A percentile compares a stretch with the other conserved stretches of the same genome.
These are phyloP conservation scores for Phaffomyces thermotolerans DNA, from an alignment of 805 yeast species.

Conservation along the genomic window DNA sequence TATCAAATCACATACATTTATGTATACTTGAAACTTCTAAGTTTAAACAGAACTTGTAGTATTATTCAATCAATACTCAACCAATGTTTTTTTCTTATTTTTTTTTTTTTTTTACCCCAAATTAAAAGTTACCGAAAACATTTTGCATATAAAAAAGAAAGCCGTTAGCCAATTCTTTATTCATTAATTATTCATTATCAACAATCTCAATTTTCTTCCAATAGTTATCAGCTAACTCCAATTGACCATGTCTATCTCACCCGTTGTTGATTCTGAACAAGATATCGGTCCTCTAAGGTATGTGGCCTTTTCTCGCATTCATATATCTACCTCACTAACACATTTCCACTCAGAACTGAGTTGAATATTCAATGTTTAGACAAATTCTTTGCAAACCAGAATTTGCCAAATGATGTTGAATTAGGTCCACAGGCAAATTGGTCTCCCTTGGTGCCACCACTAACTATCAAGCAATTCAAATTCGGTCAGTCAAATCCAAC, in stretches of 20 bases:
- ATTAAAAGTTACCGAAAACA: constrained; percentile 1
- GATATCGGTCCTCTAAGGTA: constrained; percentile 22
- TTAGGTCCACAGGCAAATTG: constrained; percentile 15
- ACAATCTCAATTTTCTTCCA: neutral
- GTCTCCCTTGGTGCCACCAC: constrained; percentile 24
- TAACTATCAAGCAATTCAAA: constrained; percentile 42
- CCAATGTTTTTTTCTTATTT: too few relatives aligned
- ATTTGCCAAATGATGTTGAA: constrained; percentile 8
- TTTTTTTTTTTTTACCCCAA: neutral
- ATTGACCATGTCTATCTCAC: neutral
- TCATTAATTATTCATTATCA: too few relatives aligned
- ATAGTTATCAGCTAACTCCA: neutral
- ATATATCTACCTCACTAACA: neutral
- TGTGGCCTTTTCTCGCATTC: neutral
- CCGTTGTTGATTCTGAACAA: constrained; percentile 21
- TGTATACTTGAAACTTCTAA: too few relatives aligned
- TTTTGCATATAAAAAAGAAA: neutral
- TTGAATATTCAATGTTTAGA: constrained; percentile 23
- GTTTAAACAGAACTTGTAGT: too few relatives aligned
- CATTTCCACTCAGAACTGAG: constrained; percentile 17
- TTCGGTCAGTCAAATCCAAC: constrained; percentile 65
- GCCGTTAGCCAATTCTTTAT: neutral
- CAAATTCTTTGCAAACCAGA: constrained; percentile 16
- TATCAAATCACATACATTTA: too few relatives aligned
- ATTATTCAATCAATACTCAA: too few relatives aligned